phyloP scores from a whole-genome alignment of 768 basidiomycete species.

The Flagelloscypha sp. region DNA sequence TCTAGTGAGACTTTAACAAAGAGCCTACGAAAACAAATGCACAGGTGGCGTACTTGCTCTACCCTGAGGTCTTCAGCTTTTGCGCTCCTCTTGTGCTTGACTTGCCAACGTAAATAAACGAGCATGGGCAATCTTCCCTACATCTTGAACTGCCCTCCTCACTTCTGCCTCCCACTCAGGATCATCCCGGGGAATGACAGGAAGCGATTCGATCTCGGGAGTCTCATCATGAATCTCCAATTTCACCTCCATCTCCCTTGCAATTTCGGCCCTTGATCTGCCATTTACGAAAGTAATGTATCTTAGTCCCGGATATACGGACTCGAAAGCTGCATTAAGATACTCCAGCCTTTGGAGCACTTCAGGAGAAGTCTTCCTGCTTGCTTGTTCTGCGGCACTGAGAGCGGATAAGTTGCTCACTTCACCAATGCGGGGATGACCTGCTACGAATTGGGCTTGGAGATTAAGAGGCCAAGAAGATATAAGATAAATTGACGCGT shows the following conservation, averaged over 20 bases:
- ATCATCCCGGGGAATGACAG: slow-evolving; percentile 32
- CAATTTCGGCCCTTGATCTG: slow-evolving; percentile 60
- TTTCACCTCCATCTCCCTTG: slow-evolving; percentile 69
- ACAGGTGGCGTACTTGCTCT: too few relatives aligned
- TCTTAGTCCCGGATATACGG: slow-evolving; percentile 60
- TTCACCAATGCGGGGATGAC: slow-evolving; percentile 88
- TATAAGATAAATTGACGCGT: slow-evolving; percentile 41
- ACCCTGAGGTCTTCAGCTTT: too few relatives aligned
- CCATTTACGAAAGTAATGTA: slow-evolving; percentile 94
- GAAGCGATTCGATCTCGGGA: slow-evolving; percentile 42
- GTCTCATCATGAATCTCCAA: too few relatives aligned
- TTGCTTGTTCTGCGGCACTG: slow-evolving; percentile 76
- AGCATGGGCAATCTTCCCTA: slow-evolving; percentile 78
- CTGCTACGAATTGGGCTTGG: slow-evolving; percentile 62
- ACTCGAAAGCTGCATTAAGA: slow-evolving; percentile 75
- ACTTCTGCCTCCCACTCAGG: slow-evolving; percentile 61
- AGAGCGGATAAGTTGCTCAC: slow-evolving; percentile 63
- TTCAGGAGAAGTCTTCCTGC: slow-evolving; percentile 42
- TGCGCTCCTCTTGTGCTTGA: too few relatives aligned
- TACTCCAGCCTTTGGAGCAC: slow-evolving; percentile 65
- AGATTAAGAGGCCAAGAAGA: slow-evolving; percentile 40
- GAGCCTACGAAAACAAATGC: too few relatives aligned
- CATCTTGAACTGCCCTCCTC: slow-evolving; percentile 60
- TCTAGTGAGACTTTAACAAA: too few relatives aligned
- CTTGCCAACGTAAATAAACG: too few relatives aligned